Conservation (phyloP, 768 basidiomycete genomes). For the Fomitopsis pulvina region DNA sequence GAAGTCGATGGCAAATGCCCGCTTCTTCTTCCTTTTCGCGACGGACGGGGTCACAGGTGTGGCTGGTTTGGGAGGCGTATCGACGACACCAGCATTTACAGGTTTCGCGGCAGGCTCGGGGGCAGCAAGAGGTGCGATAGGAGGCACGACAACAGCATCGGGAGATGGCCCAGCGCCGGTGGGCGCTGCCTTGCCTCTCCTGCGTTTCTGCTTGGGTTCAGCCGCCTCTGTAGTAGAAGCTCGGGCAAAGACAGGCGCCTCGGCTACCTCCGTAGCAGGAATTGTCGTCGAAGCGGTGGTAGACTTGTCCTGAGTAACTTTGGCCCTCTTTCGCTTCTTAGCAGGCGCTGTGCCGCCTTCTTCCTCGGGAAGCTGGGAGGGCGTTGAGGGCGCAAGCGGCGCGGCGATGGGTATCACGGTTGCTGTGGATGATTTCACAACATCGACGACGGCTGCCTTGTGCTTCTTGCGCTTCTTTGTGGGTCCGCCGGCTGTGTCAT, state of each 20-base stretch:
- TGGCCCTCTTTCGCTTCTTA: no score
- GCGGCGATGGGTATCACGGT: neutral
- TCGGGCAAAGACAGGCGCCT: no score
- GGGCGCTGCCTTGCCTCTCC: neutral
- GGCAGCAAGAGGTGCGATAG: neutral
- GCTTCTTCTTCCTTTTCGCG: constrained; percentile 12
- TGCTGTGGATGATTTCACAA: neutral
- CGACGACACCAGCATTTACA: neutral
- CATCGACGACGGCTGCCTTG: constrained; percentile 4
- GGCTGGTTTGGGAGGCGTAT: neutral
- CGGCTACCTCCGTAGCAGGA: no score
- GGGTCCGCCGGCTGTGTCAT: constrained; percentile 3
- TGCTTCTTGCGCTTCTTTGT: constrained; percentile 15
- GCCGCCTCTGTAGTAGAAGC: constrained; percentile 2
- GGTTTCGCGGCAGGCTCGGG: neutral
- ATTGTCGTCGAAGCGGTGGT: no score
- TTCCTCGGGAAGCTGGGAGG: no score
- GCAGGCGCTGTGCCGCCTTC: no score
- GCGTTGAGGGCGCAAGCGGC: neutral
- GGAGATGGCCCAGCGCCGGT: neutral
- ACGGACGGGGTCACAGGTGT: constrained; percentile 13
- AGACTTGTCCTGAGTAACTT: no score
- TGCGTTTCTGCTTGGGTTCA: constrained; percentile 1
- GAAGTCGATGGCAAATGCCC: constrained; percentile 21
- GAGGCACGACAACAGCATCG: neutral